Evolutionary conservation across 1,284 basidiomycete genomes (phyloP).

Genomic region (Sparassis latifolia): DNA sequence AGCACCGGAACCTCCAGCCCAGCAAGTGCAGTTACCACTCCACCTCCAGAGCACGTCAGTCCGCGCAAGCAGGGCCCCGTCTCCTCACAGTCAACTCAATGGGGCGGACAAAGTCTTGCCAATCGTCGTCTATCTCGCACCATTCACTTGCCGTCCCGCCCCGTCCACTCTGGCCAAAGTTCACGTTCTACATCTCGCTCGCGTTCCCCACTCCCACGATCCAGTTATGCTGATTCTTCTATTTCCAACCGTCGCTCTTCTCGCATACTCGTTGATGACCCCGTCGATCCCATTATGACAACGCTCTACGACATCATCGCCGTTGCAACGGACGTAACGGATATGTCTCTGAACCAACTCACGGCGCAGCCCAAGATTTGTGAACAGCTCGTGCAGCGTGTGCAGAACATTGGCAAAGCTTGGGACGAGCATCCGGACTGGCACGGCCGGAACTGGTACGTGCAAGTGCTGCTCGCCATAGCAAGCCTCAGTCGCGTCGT

Average conservation of each 20-base stretch:
- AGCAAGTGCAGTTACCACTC: constrained; percentile 39
- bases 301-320: constrained; percentile 90
- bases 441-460: constrained; percentile 98
- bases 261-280: constrained; percentile 69
- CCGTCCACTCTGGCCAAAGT: constrained; percentile 68
- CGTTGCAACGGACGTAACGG: constrained; percentile 91
- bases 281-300: constrained; percentile 84
- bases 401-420: constrained; percentile 86
- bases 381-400: constrained; percentile 81
- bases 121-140: constrained; percentile 75
- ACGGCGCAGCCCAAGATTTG: constrained; percentile 83
- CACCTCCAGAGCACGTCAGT: constrained; percentile 55
- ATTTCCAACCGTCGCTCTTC: constrained; percentile 64
- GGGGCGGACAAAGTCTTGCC: constrained; percentile 48
- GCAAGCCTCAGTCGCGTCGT: constrained; percentile 94
- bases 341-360: constrained; percentile 83
- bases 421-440: constrained; percentile 99
- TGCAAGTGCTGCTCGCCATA: constrained; percentile 93
- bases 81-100: constrained; percentile 41
- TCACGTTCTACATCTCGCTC: constrained; percentile 97
- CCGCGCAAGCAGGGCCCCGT: constrained; percentile 54
- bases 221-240: constrained; percentile 58
- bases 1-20: constrained; percentile 49
- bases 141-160: constrained; percentile 68
- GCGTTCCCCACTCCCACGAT: constrained; percentile 84